Evolutionary conservation across 495 filamentous ascomycete genomes (phyloP).

Genomic region (Astrothelium macrocarpum): DNA sequence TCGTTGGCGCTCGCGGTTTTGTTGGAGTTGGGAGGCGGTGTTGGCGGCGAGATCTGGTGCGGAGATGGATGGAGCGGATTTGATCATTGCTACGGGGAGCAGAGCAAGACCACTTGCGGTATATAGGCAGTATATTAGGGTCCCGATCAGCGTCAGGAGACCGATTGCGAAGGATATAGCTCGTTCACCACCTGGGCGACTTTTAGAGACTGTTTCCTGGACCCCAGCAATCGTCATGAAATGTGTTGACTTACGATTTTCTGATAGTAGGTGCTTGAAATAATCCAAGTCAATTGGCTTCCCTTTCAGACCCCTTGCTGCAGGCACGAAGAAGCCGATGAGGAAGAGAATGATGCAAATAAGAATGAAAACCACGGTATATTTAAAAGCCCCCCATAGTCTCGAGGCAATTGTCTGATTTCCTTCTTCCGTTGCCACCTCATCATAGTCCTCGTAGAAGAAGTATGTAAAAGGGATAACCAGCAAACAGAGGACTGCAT

Average conservation of each 20-base stretch:
- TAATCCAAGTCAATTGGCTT: conserved; percentile 70
- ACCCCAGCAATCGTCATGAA: background rate
- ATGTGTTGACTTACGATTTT: conserved; percentile 55
- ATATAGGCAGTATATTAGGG: conserved; percentile 75
- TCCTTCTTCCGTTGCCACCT: conserved; percentile 68
- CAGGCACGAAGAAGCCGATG: conserved; percentile 85
- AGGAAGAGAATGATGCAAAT: conserved; percentile 77
- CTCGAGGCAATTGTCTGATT: conserved; percentile 57
- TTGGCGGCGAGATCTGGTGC: conserved; percentile 62
- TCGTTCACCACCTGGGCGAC: conserved; percentile 64
- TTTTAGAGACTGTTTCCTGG: conserved; percentile 17
- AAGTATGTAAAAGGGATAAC: conserved; percentile 96
- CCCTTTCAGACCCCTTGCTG: conserved; percentile 42
- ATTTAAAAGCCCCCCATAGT: conserved; percentile 78
- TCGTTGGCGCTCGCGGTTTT: conserved; percentile 81
- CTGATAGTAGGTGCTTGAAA: conserved; percentile 72
- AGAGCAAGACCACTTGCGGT: conserved; percentile 83
- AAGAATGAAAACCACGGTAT: conserved; percentile 74
- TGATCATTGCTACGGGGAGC: conserved; percentile 81
- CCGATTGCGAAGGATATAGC: conserved; percentile 82
- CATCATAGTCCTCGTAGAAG: conserved; percentile 93
- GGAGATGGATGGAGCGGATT: conserved; percentile 73
- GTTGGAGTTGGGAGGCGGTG: conserved; percentile 68
- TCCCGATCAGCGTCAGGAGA: conserved; percentile 73
- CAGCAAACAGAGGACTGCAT: conserved; percentile 82